Percentiles rank a stretch among this genome's conserved stretches.
Evolutionary conservation across 1,284 basidiomycete species (phyloP).

Genomic region (Trametes pubescens): DNA sequence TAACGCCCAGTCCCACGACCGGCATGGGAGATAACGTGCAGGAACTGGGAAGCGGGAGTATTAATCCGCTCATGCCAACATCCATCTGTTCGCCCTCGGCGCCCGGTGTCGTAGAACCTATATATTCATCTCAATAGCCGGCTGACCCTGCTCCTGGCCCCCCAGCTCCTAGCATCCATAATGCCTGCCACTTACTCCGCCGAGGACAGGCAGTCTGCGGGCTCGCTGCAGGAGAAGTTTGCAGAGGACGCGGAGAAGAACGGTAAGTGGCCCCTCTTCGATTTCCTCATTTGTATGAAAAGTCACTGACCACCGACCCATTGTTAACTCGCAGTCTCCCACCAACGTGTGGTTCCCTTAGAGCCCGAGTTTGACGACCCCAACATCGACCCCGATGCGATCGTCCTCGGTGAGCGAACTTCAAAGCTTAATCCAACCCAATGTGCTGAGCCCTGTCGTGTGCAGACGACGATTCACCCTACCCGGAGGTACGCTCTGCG

Average conservation of each 20-base stretch:
- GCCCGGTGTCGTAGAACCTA: neutral
- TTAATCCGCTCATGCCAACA: conserved; percentile 6
- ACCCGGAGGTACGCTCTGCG: conserved; percentile 82
- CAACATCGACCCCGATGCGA: conserved; percentile 60
- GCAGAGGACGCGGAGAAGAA: conserved; percentile 33
- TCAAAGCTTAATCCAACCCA: neutral
- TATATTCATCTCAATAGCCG: conserved; percentile 4
- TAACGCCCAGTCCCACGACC: conserved; percentile 10
- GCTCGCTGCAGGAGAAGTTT: conserved; percentile 41
- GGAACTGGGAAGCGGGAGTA: neutral
- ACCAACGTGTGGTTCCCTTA: conserved; percentile 18
- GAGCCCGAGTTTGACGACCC: conserved; percentile 67
- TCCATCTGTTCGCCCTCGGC: conserved; percentile 13
- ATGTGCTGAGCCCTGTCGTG: neutral
- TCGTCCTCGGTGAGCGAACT: conserved; percentile 34
- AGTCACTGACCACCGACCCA: neutral
- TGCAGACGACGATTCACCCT: conserved; percentile 65
- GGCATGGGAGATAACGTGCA: conserved; percentile 1
- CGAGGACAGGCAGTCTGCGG: conserved; percentile 29
- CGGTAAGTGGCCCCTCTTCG: conserved; percentile 11
- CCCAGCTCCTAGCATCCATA: conserved; percentile 27
- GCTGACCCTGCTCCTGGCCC: conserved; percentile 7
- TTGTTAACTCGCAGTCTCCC: neutral
- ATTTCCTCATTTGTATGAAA: neutral
- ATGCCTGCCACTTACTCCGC: conserved; percentile 40